These are phyloP conservation scores for Lippia alba DNA, from an alignment of 305 asterid species.

Conservation along the genomic window DNA sequence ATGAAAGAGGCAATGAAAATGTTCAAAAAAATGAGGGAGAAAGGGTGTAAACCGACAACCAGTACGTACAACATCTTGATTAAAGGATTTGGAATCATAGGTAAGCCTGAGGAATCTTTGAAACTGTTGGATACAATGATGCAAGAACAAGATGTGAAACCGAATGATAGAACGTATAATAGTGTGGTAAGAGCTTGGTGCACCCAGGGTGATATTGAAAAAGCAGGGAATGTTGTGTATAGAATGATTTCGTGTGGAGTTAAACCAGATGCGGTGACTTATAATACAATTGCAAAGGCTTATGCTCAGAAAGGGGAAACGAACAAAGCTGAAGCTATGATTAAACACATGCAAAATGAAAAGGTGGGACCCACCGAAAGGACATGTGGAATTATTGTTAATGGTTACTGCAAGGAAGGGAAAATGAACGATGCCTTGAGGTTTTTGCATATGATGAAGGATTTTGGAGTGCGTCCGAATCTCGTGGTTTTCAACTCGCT, in stretches of 20 bases:
- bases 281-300: conserved; percentile 81
- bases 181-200: conserved; percentile 91
- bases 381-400: conserved; percentile 83
- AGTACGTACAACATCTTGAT: conserved; percentile 85
- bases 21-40: conserved; percentile 73
- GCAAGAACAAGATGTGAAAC: conserved; percentile 59
- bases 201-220: conserved; percentile 57
- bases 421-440: conserved; percentile 76
- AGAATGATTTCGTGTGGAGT: conserved; percentile 68
- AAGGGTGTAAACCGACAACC: conserved; percentile 82
- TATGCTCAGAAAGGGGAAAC: conserved; percentile 76
- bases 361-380: conserved; percentile 72
- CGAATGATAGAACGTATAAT: conserved; percentile 86
- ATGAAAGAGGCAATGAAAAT: conserved; percentile 79
- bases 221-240: conserved; percentile 78
- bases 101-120: conserved; percentile 82
- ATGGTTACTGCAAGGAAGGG: conserved; percentile 87
- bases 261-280: conserved; percentile 84
- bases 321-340: conserved; percentile 70
- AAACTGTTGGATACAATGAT: conserved; percentile 70
- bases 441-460: conserved; percentile 82
- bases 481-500: conserved; percentile 82
- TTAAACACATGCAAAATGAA: conserved; percentile 62
- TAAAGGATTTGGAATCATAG: conserved; percentile 82
- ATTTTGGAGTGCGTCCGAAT: conserved; percentile 74